These are phyloP conservation scores for Scutellaria minor DNA, from an alignment of 257 asterid genomes.

Conservation along the genomic window DNA sequence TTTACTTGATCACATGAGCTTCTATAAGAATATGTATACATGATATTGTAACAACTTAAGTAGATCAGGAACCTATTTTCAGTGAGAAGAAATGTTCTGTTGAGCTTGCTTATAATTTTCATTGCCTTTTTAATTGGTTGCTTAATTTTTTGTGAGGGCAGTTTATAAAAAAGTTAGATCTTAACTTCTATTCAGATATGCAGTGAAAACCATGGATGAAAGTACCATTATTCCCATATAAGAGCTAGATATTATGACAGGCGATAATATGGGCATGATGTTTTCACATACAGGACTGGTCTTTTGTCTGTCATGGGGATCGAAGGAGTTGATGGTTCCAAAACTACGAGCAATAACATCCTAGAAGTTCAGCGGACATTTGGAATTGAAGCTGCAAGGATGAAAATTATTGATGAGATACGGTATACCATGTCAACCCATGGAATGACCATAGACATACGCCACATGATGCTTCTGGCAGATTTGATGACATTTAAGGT, in stretches of 20 bases:
- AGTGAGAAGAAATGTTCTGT: no score
- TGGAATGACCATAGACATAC: conserved; percentile 87
- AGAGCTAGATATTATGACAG: neutral
- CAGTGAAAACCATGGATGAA: no score
- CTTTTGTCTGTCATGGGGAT: conserved; percentile 91
- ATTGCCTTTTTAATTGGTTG: no score
- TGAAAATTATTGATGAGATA: conserved; percentile 72
- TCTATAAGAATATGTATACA: no score
- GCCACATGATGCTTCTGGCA: conserved; percentile 98
- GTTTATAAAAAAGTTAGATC: no score
- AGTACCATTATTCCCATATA: conserved; percentile 1
- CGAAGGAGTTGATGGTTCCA: conserved; percentile 73
- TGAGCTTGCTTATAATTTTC: no score
- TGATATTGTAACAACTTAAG: no score
- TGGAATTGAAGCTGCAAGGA: conserved; percentile 96
- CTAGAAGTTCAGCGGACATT: conserved; percentile 69
- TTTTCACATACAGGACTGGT: conserved; percentile 65
- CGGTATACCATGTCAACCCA: conserved; percentile 71
- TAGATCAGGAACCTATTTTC: no score
- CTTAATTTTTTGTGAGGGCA: no score
- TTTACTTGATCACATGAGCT: no score
- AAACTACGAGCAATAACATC: conserved; percentile 72
- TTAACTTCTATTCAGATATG: no score
- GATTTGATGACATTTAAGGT: conserved; percentile 95
- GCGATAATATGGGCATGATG: conserved; percentile 28